Conservation (phyloP, 495 filamentous ascomycete genomes). For the Podospora pseudoanserina region DNA sequence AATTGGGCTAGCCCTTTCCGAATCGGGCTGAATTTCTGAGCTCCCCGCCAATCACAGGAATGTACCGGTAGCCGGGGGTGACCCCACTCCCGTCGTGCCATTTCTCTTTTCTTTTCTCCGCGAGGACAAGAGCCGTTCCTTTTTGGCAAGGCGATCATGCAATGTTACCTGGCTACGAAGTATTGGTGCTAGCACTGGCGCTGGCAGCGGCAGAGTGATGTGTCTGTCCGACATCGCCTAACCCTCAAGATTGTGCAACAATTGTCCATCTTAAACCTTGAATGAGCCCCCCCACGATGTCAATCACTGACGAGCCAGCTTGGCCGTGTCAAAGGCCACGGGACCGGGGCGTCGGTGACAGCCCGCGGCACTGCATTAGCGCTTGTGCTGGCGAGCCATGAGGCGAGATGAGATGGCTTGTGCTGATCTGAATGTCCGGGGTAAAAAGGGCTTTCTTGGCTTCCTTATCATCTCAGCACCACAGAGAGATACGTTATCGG, state of each 20-base stretch:
- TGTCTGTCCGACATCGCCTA: background rate
- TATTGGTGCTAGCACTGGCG: background rate
- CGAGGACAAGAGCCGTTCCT: background rate
- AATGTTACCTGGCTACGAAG: background rate
- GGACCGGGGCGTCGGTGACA: constrained; percentile 11
- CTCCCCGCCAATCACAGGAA: constrained; percentile 21
- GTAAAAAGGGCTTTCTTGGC: background rate
- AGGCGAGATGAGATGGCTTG: constrained; percentile 24
- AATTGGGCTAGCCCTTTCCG: constrained; percentile 14
- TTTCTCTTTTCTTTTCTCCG: background rate
- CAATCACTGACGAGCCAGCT: background rate
- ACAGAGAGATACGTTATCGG: background rate
- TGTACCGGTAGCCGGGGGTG: background rate
- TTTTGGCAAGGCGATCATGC: background rate
- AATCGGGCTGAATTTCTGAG: constrained; percentile 10
- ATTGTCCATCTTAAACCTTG: background rate
- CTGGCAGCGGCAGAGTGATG: background rate
- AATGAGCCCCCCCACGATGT: background rate
- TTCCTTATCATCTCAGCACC: background rate
- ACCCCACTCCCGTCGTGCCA: background rate
- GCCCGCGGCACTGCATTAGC: constrained; percentile 29
- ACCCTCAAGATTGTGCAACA: background rate
- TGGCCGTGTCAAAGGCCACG: background rate
- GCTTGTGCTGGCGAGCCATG: constrained; percentile 18
- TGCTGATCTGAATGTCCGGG: background rate